phyloP scores from a whole-genome alignment of 805 yeast species.

The Candida fluviatilis region DNA sequence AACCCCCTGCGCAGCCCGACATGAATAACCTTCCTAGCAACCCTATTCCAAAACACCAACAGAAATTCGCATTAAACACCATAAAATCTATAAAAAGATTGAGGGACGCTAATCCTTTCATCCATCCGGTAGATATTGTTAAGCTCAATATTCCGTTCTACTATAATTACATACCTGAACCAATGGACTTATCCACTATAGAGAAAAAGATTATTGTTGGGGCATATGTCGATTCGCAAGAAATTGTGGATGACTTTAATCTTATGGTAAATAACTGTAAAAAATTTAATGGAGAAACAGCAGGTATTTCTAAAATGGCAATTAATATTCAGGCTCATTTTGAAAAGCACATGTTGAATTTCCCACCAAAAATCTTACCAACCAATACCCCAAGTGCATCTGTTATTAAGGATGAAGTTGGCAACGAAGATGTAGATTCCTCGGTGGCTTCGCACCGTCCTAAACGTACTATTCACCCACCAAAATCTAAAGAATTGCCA shows the following conservation, averaged over 20 bases:
- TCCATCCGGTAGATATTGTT: conserved; percentile 84
- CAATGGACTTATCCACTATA: conserved; percentile 92
- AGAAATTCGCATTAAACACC: conserved; percentile 70
- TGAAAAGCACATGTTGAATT: conserved; percentile 86
- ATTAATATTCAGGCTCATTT: conserved; percentile 85
- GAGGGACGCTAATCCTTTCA: conserved; percentile 88
- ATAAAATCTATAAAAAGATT: conserved; percentile 84
- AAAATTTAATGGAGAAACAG: conserved; percentile 77
- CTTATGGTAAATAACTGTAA: conserved; percentile 81
- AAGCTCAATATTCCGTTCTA: conserved; percentile 89
- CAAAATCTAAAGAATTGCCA: conserved; percentile 89
- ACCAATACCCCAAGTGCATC: conserved; percentile 13
- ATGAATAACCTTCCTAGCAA: conserved; percentile 59
- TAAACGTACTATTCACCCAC: conserved; percentile 94
- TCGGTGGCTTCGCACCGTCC: conserved; percentile 80
- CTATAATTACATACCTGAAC: conserved; percentile 74
- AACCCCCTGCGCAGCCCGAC: conserved; percentile 71
- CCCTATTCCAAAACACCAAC: conserved; percentile 82
- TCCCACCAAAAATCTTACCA: conserved; percentile 61
- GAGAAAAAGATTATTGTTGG: conserved; percentile 70
- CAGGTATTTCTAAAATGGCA: conserved; percentile 89
- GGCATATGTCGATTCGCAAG: conserved; percentile 69
- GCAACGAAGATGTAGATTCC: conserved; percentile 53
- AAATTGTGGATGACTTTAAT: conserved; percentile 73
- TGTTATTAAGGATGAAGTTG: conserved; percentile 36